Evolutionary conservation across 2,329 filamentous ascomycete species (phyloP).

Genomic region (Periconia sp.): DNA sequence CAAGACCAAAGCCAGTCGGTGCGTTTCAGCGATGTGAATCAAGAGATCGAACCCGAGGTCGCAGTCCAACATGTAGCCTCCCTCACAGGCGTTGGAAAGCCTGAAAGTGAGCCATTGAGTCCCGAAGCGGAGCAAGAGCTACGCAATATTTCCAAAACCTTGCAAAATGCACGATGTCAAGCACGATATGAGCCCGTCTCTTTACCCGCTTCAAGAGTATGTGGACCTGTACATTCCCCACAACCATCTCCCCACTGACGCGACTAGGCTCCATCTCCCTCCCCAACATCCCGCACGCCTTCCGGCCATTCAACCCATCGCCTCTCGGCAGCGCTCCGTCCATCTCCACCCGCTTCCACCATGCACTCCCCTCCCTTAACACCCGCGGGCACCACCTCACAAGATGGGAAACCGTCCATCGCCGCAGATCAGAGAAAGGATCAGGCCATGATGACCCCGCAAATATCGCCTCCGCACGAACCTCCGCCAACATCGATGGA

Average conservation of each 20-base stretch:
- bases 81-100: slow-evolving; percentile 24
- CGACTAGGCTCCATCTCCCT: slow-evolving; percentile 51
- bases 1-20: slow-evolving; percentile 36
- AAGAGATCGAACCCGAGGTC: slow-evolving; percentile 42
- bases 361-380: slow-evolving; percentile 89
- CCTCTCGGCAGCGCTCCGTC: slow-evolving; percentile 57
- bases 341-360: slow-evolving; percentile 67
- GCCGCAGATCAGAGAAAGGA: slow-evolving; percentile 41
- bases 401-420: slow-evolving; percentile 49
- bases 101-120: slow-evolving; percentile 34
- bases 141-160: slow-evolving; percentile 68
- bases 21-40: slow-evolving; percentile 43
- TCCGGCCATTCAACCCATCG: slow-evolving; percentile 57
- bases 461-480: slow-evolving; percentile 58
- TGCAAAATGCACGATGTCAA: slow-evolving; percentile 77
- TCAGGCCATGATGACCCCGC: slow-evolving; percentile 58
- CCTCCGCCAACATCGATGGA: slow-evolving; percentile 52
- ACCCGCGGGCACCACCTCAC: slow-evolving; percentile 72
- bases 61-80: slow-evolving; percentile 36
- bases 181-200: slow-evolving; percentile 89
- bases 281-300: slow-evolving; percentile 47
- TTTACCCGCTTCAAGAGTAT: slow-evolving; percentile 78
- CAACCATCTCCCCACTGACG: slow-evolving; percentile 38
- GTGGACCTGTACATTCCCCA: slow-evolving; percentile 29
- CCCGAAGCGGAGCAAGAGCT: slow-evolving; percentile 63